These are phyloP conservation scores for Neckera pumila DNA, from an alignment of 225 moss, liverwort and hornwort genomes.

Conservation along the genomic window DNA sequence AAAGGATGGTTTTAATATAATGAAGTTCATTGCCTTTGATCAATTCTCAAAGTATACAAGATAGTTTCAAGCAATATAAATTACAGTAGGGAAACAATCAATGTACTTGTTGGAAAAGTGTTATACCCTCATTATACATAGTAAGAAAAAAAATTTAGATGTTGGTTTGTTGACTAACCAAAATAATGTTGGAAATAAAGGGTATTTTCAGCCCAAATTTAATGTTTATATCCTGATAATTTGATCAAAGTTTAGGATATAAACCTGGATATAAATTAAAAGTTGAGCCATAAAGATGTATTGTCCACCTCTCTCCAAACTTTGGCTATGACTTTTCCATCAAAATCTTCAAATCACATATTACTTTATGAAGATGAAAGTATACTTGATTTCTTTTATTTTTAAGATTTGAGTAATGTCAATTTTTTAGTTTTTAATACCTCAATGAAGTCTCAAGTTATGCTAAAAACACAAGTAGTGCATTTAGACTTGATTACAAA, in stretches of 20 bases:
- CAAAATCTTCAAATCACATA: background rate
- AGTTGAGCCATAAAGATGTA: background rate
- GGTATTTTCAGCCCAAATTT: background rate
- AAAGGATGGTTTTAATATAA: background rate
- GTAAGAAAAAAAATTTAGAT: no score
- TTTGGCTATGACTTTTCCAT: background rate
- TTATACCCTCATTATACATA: background rate
- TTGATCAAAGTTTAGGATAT: background rate
- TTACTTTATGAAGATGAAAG: background rate
- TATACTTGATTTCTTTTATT: background rate
- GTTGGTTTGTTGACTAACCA: background rate
- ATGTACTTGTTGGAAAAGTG: background rate
- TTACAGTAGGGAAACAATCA: background rate
- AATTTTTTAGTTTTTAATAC: no score
- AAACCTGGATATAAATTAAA: background rate
- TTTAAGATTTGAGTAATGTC: background rate
- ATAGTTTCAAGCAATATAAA: no score
- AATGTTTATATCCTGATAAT: no score
- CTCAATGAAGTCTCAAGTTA: background rate
- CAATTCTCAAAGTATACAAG: accelerated
- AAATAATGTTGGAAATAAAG: background rate
- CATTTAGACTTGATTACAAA: background rate
- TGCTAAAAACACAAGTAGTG: no score
- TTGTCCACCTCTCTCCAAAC: no score
- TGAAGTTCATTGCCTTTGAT: background rate